Percentiles rank a stretch among this genome's conserved stretches.
phyloP scores from a whole-genome alignment of 345 rosid genomes.

The Dipteronia dyeriana region DNA sequence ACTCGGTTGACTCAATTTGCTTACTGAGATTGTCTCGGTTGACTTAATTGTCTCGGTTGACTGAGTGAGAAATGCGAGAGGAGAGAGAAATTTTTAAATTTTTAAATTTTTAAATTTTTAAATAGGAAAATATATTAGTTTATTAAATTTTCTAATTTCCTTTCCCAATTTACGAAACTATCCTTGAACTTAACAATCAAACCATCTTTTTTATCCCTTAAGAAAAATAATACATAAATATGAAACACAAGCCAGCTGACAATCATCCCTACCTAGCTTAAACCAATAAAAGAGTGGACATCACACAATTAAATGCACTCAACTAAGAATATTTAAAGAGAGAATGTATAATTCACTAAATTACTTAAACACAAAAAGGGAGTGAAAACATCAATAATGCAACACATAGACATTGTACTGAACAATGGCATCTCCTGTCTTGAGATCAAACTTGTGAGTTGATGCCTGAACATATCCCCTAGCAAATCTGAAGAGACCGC shows the following conservation, averaged over 20 bases:
- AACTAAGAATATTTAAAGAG: background rate
- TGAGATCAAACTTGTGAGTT: conserved; percentile 41
- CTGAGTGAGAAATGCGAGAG: too few species aligned
- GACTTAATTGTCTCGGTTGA: too few species aligned
- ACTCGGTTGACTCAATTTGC: too few species aligned
- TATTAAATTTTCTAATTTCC: too few species aligned
- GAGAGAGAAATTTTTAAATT: too few species aligned
- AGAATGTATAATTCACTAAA: background rate
- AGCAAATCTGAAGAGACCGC: conserved; percentile 77
- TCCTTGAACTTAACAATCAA: too few species aligned
- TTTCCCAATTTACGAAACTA: too few species aligned
- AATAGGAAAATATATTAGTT: too few species aligned
- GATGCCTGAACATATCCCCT: conserved; percentile 65
- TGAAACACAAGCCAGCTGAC: background rate
- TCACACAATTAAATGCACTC: background rate
- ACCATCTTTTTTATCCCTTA: too few species aligned
- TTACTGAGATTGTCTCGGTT: too few species aligned
- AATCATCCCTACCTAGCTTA: background rate
- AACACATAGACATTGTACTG: conserved; percentile 57
- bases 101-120: too few species aligned
- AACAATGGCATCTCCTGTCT: conserved; percentile 45
- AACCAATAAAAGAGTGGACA: background rate
- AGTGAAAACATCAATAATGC: conserved; percentile 41
- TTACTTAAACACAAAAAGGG: background rate
- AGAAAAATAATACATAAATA: background rate